Evolutionary conservation across 306 rosid species (phyloP).

Genomic region (Cucurbita argyrosperma): DNA sequence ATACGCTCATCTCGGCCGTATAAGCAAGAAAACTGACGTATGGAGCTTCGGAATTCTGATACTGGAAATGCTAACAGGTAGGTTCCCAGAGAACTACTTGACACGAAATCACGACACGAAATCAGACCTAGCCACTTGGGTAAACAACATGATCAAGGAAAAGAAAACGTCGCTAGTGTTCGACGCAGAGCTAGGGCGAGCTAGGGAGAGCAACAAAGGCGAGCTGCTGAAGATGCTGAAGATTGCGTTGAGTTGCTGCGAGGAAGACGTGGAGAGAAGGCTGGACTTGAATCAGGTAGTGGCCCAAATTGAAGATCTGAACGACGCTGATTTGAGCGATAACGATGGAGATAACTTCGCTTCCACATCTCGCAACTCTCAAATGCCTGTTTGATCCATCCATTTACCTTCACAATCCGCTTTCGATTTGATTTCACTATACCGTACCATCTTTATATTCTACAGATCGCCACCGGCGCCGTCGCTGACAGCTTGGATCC

Average conservation of each 20-base stretch:
- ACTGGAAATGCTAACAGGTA: slow-evolving; percentile 63
- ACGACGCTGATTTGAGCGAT: slow-evolving; percentile 12
- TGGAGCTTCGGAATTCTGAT: slow-evolving; percentile 84
- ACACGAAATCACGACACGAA: slow-evolving; percentile 21
- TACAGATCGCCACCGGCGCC: too few relatives aligned
- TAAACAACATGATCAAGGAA: slow-evolving; percentile 55
- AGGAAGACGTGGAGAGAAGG: slow-evolving; percentile 75
- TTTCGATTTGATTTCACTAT: too few relatives aligned
- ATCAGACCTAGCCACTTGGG: slow-evolving; percentile 69
- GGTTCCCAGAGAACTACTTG: slow-evolving; percentile 84
- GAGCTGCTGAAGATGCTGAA: slow-evolving; percentile 66
- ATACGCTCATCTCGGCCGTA: slow-evolving; percentile 50
- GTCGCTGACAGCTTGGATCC: too few relatives aligned
- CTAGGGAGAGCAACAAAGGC: slow-evolving; percentile 28
- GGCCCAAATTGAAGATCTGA: slow-evolving; percentile 43
- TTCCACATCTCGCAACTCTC: background rate
- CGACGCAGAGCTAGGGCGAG: slow-evolving; percentile 54
- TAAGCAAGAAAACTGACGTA: slow-evolving; percentile 70
- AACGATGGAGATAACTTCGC: background rate
- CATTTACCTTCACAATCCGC: too few relatives aligned
- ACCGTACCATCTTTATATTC: too few relatives aligned
- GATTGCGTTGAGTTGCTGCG: slow-evolving; percentile 83
- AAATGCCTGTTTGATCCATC: background rate
- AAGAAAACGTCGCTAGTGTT: slow-evolving; percentile 50
- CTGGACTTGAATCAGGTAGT: slow-evolving; percentile 47